Evolutionary conservation across 2,329 filamentous ascomycete species (phyloP).

Genomic region (Apiospora saccharicola): DNA sequence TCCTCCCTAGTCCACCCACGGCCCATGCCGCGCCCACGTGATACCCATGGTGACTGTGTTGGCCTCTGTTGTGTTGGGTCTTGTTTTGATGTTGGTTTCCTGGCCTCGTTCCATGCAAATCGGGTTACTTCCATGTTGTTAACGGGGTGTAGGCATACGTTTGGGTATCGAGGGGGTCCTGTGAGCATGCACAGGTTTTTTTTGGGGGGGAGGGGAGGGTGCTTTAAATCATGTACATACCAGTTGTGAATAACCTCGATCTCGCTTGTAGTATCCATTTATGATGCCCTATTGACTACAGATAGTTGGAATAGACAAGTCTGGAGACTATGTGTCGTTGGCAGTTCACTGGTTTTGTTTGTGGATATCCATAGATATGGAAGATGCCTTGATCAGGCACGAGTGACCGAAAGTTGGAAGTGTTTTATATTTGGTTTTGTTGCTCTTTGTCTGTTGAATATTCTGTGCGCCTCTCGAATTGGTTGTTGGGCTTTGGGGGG

Average conservation of each 20-base stretch:
- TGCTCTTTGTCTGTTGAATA: no score
- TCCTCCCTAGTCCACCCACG: not conserved
- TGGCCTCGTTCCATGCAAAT: not conserved
- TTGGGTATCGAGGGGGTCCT: not conserved
- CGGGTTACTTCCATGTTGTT: not conserved
- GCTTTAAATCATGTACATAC: not conserved
- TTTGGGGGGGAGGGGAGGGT: no score
- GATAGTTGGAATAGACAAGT: not conserved
- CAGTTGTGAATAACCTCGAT: not conserved
- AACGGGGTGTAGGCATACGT: not conserved
- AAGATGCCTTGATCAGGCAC: no score
- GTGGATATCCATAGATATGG: not conserved
- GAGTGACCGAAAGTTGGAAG: no score
- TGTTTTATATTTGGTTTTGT: no score
- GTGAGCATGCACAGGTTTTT: not conserved
- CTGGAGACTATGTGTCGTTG: not conserved
- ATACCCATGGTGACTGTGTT: not conserved
- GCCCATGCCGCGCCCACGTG: conserved; percentile 1
- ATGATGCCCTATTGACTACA: no score
- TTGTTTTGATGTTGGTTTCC: not conserved
- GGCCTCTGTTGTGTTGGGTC: not conserved
- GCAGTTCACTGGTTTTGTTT: not conserved
- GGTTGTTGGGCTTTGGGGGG: no score
- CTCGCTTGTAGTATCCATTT: not conserved
- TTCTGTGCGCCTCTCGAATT: no score